A percentile compares a stretch with the other conserved stretches of the same genome.
phyloP scores from a whole-genome alignment of 2,329 filamentous ascomycete genomes.

The Cordyceps fumosorosea region DNA sequence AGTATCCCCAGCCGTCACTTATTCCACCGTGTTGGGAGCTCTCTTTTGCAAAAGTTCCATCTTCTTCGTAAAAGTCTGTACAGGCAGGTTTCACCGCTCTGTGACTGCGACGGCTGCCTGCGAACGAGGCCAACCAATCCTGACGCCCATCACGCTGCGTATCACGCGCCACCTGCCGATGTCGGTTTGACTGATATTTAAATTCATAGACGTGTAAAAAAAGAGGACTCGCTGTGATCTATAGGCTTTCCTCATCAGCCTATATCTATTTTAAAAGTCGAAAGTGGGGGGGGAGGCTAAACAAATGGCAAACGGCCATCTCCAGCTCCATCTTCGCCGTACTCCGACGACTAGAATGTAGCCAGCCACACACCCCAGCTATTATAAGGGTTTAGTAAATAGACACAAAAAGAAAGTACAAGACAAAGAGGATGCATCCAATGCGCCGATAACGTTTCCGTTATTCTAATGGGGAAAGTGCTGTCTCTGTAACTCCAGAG shows the following conservation, averaged over 20 bases:
- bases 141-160: not conserved
- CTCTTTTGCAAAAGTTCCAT: not conserved
- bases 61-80: not conserved
- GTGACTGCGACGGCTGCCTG: not conserved
- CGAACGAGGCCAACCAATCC: not conserved
- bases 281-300: not conserved
- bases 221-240: not conserved
- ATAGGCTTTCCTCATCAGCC: not conserved
- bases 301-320: not conserved
- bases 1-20: no score
- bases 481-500: not conserved
- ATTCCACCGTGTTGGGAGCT: no score
- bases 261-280: not conserved
- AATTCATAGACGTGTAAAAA: not conserved
- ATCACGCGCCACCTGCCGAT: not conserved
- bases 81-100: not conserved
- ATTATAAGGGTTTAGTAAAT: not conserved
- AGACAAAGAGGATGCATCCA: not conserved
- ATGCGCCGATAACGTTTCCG: not conserved
- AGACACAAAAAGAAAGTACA: not conserved
- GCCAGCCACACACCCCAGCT: not conserved
- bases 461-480: not conserved
- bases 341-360: not conserved
- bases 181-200: not conserved
- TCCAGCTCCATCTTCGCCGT: not conserved